phyloP scores from a whole-genome alignment of 306 rosid genomes.

The Lathyrus aphaca region DNA sequence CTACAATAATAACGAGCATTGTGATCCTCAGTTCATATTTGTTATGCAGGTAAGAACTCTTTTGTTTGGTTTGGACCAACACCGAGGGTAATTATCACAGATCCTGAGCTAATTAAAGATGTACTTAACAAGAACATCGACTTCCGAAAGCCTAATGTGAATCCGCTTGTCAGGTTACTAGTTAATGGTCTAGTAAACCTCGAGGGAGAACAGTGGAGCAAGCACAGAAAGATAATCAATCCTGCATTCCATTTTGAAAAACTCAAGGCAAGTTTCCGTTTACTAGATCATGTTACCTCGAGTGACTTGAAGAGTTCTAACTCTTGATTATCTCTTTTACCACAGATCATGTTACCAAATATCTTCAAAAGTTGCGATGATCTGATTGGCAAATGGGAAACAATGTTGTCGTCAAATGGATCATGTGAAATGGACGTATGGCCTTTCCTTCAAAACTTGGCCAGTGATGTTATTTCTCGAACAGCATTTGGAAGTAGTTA shows the following conservation, averaged over 20 bases:
- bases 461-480: slow-evolving; percentile 44
- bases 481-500: slow-evolving; percentile 56
- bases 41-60: slow-evolving; percentile 26
- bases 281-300: neutral
- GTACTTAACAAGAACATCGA: slow-evolving; percentile 35
- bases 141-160: slow-evolving; percentile 16
- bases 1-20: too few relatives aligned
- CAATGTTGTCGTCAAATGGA: slow-evolving; percentile 38
- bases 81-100: slow-evolving; percentile 45
- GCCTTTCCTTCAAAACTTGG: slow-evolving; percentile 34
- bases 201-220: slow-evolving; percentile 60
- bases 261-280: slow-evolving; percentile 50
- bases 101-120: slow-evolving; percentile 49
- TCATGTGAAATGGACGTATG: slow-evolving; percentile 44
- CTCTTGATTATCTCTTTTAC: neutral
- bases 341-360: slow-evolving; percentile 30
- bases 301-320: neutral
- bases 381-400: slow-evolving; percentile 52
- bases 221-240: slow-evolving; percentile 57
- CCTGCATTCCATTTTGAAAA: slow-evolving; percentile 59
- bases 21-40: neutral
- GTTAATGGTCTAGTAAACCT: slow-evolving; percentile 29
- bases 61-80: slow-evolving; percentile 38
- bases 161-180: slow-evolving; percentile 29
- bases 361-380: slow-evolving; percentile 41